A percentile compares a stretch with the other conserved stretches of the same genome.
phyloP scores from a whole-genome alignment of 495 filamentous ascomycete species.

The Podospora pseudopauciseta region DNA sequence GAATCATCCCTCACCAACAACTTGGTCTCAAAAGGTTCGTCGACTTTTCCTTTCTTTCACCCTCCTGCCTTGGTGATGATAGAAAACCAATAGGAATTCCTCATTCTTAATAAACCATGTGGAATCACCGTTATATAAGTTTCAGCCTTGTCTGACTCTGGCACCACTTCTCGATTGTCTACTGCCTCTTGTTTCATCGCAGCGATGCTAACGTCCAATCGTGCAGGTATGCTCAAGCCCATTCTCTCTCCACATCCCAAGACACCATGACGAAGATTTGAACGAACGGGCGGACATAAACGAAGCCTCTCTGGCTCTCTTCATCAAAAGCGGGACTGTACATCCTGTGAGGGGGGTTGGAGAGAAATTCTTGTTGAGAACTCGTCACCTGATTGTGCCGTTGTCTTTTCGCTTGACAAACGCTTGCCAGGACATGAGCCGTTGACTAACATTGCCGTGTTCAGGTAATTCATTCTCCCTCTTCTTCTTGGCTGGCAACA shows the following conservation, averaged over 20 bases:
- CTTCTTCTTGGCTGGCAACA: constrained; percentile 21
- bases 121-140: constrained; percentile 62
- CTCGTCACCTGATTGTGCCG: constrained; percentile 84
- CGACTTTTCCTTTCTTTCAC: constrained; percentile 24
- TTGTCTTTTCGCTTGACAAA: constrained; percentile 21
- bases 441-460: constrained; percentile 33
- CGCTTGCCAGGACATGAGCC: background rate
- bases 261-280: constrained; percentile 79
- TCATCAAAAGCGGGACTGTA: constrained; percentile 75
- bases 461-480: constrained; percentile 43
- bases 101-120: constrained; percentile 90
- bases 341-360: constrained; percentile 69
- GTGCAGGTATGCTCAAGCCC: constrained; percentile 56
- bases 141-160: constrained; percentile 97
- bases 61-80: constrained; percentile 67
- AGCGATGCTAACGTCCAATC: constrained; percentile 38
- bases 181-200: constrained; percentile 25
- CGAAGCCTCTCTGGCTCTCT: constrained; percentile 60
- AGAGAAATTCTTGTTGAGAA: constrained; percentile 91
- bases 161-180: constrained; percentile 25
- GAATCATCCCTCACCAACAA: background rate
- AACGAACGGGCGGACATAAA: constrained; percentile 99
- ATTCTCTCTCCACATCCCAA: constrained; percentile 15
- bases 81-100: constrained; percentile 84
- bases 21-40: constrained; percentile 55